Conservation (phyloP, 202 grass and related monocot genomes). For the Dendrocalamus latiflorus region DNA sequence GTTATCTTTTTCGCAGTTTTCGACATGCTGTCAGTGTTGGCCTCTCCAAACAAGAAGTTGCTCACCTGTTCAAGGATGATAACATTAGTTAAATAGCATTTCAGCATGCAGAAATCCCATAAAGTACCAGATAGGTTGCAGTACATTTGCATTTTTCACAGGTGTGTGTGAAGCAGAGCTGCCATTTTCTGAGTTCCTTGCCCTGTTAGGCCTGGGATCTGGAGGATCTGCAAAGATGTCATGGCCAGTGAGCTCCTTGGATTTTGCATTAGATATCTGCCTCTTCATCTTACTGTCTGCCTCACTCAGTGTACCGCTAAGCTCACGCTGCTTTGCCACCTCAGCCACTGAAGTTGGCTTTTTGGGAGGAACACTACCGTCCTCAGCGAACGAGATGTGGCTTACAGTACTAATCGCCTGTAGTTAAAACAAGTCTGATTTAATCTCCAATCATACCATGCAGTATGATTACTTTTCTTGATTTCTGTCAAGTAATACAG, state of each 20-base stretch:
- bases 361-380: slow-evolving; percentile 68
- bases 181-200: slow-evolving; percentile 50
- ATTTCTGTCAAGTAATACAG: background rate
- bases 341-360: slow-evolving; percentile 78
- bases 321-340: slow-evolving; percentile 82
- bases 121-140: background rate
- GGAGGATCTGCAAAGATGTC: slow-evolving; percentile 69
- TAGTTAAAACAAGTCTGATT: slow-evolving; percentile 15
- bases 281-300: slow-evolving; percentile 56
- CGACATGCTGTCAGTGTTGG: slow-evolving; percentile 35
- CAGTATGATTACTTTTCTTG: background rate
- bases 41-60: slow-evolving; percentile 69
- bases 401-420: slow-evolving; percentile 69
- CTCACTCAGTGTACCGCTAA: slow-evolving; percentile 66
- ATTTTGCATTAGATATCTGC: slow-evolving; percentile 73
- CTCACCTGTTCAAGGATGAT: slow-evolving; percentile 36
- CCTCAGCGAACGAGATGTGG: slow-evolving; percentile 81
- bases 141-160: slow-evolving; percentile 64
- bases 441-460: background rate
- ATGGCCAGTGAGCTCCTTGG: slow-evolving; percentile 78
- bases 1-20: slow-evolving; percentile 71
- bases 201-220: slow-evolving; percentile 47
- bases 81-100: slow-evolving; percentile 16
- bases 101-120: background rate
- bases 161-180: slow-evolving; percentile 54